Conservation (phyloP, 139 green algal genomes). For the Edaphochlamys debaryana region DNA sequence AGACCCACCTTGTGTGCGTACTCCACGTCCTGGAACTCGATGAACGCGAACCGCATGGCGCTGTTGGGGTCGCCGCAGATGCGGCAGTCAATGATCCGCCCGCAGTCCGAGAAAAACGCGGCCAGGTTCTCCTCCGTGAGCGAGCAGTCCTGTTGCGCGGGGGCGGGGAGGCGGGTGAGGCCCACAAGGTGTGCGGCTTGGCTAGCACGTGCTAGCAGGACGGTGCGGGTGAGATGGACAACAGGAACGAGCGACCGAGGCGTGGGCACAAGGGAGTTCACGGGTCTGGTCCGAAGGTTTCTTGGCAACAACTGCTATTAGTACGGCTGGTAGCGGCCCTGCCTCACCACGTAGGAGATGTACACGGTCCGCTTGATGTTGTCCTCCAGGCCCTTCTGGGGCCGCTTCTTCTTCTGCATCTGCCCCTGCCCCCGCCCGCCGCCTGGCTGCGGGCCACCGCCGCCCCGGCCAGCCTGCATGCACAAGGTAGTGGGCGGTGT, state of each 20-base stretch:
- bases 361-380: constrained; percentile 86
- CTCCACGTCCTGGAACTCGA: constrained; percentile 88
- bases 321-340: neutral
- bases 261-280: no score
- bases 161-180: no score
- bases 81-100: constrained; percentile 88
- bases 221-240: no score
- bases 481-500: no score
- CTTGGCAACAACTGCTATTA: no score
- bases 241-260: no score
- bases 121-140: constrained; percentile 77
- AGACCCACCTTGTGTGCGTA: constrained; percentile 61
- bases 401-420: constrained; percentile 49
- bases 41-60: constrained; percentile 94
- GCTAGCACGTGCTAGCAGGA: no score
- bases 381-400: constrained; percentile 71
- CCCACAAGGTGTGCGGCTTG: no score
- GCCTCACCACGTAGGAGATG: constrained; percentile 78
- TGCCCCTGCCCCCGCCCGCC: constrained; percentile 8
- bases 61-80: constrained; percentile 95
- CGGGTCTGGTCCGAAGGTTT: no score
- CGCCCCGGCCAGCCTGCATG: constrained; percentile 15
- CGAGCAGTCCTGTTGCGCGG: neutral
- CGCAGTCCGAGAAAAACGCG: constrained; percentile 76
- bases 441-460: neutral